A percentile compares a stretch with the other conserved stretches of the same genome.
Evolutionary conservation across 2,329 filamentous ascomycete species (phyloP).

Genomic region (Exophiala mesophila): DNA sequence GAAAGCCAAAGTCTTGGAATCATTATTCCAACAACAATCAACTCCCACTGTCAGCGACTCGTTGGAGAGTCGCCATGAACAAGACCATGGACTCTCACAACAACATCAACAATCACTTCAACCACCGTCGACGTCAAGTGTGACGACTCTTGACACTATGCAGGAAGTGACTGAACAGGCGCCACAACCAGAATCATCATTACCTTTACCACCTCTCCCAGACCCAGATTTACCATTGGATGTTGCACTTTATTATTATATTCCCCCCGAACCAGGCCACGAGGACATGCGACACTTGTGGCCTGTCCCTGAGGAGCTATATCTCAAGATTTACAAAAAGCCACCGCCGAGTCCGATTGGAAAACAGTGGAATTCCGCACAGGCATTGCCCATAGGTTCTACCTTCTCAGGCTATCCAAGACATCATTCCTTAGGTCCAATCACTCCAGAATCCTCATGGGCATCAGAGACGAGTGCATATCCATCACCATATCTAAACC

Average conservation of each 20-base stretch:
- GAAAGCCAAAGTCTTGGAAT: slow-evolving; percentile 12
- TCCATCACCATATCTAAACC: slow-evolving; percentile 19
- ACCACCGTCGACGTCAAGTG: no score
- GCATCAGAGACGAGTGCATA: not conserved
- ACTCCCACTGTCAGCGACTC: not conserved
- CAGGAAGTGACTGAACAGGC: not conserved
- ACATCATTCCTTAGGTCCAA: not conserved
- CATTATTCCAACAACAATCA: not conserved
- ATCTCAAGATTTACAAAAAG: slow-evolving; percentile 11
- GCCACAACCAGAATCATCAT: not conserved
- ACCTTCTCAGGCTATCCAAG: not conserved
- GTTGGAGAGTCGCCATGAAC: no score
- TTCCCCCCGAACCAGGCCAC: slow-evolving; percentile 8
- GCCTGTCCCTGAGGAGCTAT: slow-evolving; percentile 8
- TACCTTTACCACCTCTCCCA: not conserved
- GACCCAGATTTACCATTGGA: slow-evolving; percentile 11
- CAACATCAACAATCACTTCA: no score
- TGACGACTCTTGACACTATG: not conserved
- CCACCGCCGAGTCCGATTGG: slow-evolving; percentile 9
- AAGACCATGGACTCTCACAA: no score
- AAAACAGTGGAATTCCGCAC: not conserved
- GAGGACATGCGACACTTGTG: slow-evolving; percentile 15
- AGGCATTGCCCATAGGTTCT: no score
- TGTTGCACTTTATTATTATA: slow-evolving; percentile 14
- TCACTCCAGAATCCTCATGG: not conserved